phyloP scores from a whole-genome alignment of 2,329 filamentous ascomycete species.

The Colletotrichum destructivum region DNA sequence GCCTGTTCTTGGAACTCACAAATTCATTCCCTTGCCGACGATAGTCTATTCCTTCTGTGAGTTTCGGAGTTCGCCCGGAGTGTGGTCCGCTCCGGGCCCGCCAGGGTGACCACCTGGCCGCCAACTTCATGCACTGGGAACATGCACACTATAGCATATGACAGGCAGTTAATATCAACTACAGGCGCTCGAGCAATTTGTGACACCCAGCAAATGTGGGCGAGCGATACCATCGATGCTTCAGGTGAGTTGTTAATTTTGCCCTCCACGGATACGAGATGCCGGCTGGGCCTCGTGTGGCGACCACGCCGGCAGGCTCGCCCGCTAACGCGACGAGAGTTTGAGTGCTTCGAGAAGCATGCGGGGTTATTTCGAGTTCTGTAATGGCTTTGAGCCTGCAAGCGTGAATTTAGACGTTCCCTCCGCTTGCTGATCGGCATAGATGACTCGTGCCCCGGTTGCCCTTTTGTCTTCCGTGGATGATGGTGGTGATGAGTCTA shows the following conservation, averaged over 20 bases:
- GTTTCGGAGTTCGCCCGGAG: constrained; percentile 20
- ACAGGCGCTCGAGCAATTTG: background rate
- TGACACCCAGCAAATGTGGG: background rate
- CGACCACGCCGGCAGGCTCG: background rate
- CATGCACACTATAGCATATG: background rate
- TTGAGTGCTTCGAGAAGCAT: background rate
- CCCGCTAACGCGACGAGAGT: background rate
- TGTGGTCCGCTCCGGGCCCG: constrained; percentile 25
- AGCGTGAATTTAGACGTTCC: background rate
- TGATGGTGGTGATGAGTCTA: too few species aligned
- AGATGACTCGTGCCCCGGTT: background rate
- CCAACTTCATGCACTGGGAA: constrained; percentile 23
- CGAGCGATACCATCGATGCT: background rate
- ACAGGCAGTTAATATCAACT: constrained; percentile 12
- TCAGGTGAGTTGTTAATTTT: background rate
- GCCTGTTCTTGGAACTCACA: constrained; percentile 3
- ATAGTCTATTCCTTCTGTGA: background rate
- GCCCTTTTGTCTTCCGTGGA: too few species aligned
- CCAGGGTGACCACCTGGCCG: constrained; percentile 10
- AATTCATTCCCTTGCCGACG: background rate
- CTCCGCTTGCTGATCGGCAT: background rate
- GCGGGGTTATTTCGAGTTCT: background rate
- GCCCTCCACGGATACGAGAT: background rate
- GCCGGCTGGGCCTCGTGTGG: background rate
- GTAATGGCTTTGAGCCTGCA: background rate